Base-by-base conservation (phyloP, 371 early-diverging fungal genomes). In the Parasitella parasitica region DNA sequence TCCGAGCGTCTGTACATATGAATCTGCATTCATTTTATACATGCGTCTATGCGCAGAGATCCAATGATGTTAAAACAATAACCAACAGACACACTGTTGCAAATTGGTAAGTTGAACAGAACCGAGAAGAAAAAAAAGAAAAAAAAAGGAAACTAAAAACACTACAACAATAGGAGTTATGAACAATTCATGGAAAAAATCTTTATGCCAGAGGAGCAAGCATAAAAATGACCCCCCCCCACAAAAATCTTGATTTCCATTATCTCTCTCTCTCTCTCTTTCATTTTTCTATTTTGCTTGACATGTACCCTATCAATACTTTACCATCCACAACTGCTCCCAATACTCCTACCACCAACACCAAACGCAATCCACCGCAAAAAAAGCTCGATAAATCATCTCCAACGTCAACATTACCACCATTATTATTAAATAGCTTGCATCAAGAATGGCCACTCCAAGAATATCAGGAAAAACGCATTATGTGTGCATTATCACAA, bases 1-100 rank as follows among this genome's bases (percentile, higher is more conserved):
- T 79, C 65, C 76, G 86, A 3, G 74, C 78, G 6, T 72, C 78
- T 24, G 65, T 84, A 56, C 88, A 72, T 77, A 83, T 76, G 69
- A 79, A 73, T 43, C 51, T 68, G 3, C 75, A 73, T 38, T 74
- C 82, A 12, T 73, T 75, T 50, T 82, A 76, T 59, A 75, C 72
- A 56, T 71, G 78, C 53, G 75, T 82, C 9, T 81, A 77, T 59
- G 72, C 85, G 9, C 80, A 86, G 48, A 67, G 90, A 51, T 69
- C 78, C 2, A 81, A 71, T 27, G 88, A 89, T 64, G 86, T 90
- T 16, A 63, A 64, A 8, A 84, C 81, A 0, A 88, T 90, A 27
- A 73, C 82, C 1, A 68, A 83, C 12, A 71, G 88, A 27, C 90
- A 91, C 64, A 82, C 80, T 65, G 73, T 78, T 11, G 64, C 76